Conservation (phyloP, 176 grass and related monocot species). For the Canna indica region DNA sequence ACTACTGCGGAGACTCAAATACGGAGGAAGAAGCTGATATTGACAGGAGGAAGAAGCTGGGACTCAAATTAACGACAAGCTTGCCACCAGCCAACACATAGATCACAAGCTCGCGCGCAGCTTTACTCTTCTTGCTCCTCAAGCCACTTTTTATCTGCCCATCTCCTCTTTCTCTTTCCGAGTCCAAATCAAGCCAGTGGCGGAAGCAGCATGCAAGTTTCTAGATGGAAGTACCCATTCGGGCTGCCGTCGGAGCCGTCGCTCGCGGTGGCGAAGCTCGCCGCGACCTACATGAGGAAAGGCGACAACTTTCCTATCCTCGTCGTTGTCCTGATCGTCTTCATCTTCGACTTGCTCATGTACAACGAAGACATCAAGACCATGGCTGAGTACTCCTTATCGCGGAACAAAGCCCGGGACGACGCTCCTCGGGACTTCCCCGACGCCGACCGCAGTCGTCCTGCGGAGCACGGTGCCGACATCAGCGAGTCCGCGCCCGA, state of each 20-base stretch:
- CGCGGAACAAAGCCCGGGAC: slow-evolving; percentile 5
- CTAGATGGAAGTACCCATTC: slow-evolving; percentile 32
- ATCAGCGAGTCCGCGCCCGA: neutral
- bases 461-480: neutral
- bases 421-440: neutral
- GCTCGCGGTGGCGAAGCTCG: slow-evolving; percentile 9
- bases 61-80: no score
- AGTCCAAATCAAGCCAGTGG: no score
- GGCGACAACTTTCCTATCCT: slow-evolving; percentile 48
- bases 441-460: neutral
- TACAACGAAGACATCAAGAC: slow-evolving; percentile 70
- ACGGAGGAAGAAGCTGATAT: no score
- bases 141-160: no score
- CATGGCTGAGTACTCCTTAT: slow-evolving; percentile 29
- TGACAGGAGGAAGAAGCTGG: no score
- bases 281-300: slow-evolving; percentile 29
- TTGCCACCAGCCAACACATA: no score
- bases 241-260: slow-evolving; percentile 5
- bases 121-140: no score
- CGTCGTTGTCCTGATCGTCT: slow-evolving; percentile 38
- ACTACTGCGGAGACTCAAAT: no score
- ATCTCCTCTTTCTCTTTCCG: no score
- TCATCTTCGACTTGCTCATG: slow-evolving; percentile 51
- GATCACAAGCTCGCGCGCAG: no score
- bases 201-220: slow-evolving; percentile 26